Evolutionary conservation across 2,329 filamentous ascomycete species (phyloP).

Genomic region (Fusarium vanettenii): DNA sequence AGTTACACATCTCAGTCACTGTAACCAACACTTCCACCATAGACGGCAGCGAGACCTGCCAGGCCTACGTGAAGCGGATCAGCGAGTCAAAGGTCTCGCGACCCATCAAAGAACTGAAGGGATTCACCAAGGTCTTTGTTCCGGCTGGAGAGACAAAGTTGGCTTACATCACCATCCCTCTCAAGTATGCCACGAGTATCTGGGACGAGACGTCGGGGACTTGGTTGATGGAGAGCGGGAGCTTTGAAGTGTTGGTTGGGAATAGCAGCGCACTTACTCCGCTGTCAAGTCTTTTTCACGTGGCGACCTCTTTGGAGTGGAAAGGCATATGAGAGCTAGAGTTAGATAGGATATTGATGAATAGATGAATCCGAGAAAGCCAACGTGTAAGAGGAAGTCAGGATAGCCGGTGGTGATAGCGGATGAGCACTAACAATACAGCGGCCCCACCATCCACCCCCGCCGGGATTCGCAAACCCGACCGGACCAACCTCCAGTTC

Average conservation of each 20-base stretch:
- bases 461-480: conserved; percentile 10
- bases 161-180: conserved; percentile 66
- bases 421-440: not conserved
- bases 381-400: not conserved
- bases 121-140: conserved; percentile 72
- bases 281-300: not conserved
- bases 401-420: not conserved
- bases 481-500: conserved; percentile 26
- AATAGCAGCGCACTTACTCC: conserved; percentile 58
- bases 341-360: not conserved
- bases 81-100: conserved; percentile 69
- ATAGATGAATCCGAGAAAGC: not conserved
- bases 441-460: conserved; percentile 13
- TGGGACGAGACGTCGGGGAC: conserved; percentile 75
- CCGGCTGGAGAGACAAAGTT: conserved; percentile 67
- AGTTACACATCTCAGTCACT: conserved; percentile 58
- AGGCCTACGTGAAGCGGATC: conserved; percentile 62
- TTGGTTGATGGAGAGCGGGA: conserved; percentile 75
- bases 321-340: not conserved
- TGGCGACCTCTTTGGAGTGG: not conserved
- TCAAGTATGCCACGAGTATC: conserved; percentile 75
- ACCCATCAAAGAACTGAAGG: conserved; percentile 72
- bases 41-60: not conserved
- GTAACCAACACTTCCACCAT: conserved; percentile 64
- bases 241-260: conserved; percentile 71